Base-by-base conservation (phyloP, 768 basidiomycete genomes). In the Crassisporium funariophilum region DNA sequence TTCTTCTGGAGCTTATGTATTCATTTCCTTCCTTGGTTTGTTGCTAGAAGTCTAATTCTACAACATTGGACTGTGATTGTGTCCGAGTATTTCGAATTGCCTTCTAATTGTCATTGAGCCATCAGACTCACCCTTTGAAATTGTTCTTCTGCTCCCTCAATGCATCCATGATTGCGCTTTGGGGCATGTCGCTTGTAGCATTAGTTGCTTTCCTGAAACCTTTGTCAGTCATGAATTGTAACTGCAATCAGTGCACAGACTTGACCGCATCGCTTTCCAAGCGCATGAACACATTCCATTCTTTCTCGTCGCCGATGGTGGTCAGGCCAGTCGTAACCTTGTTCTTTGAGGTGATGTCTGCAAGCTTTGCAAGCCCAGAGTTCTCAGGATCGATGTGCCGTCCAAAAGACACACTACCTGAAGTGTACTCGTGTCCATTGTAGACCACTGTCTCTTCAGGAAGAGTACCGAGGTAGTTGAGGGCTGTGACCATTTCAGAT, bases 281-380 rank as follows among this genome's bases (percentile, higher is more conserved):
- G 13, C 93, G 79, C 91, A 97, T 93, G 66, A 98, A 98, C 6
- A 92, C 84, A 67, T 98, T 98, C 90, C 91, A 95, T 53, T 82
- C 73, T 70, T 93, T 94, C 73, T 98, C 95, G 55, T 98, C 89
- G 0, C 80, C 88, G 40, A 98, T 94, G 0, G 93, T 97, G 10
- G 88, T 87, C 61, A 86, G 70, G 31, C 95, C 93, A 4, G 87
- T 82, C 4, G 88, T 92, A 35, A 81, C 65, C 45, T 74, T 60
- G 58, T 91, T 84, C 36, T 74, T 70, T 41, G 76, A 61, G 17
- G 80, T 77, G 15, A 91, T 71, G 35, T 77, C 69, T 5, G 70
- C 70, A 22, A 97, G 78, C 21, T 80, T 75, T 21, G 63, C 66
- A 35, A 95, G 64, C 2, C 73, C 86, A 17, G 72, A 47, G 61